Percentiles rank a stretch among this genome's conserved stretches.
phyloP scores from a whole-genome alignment of 441 rosid species.

The Corymbia citriodora region DNA sequence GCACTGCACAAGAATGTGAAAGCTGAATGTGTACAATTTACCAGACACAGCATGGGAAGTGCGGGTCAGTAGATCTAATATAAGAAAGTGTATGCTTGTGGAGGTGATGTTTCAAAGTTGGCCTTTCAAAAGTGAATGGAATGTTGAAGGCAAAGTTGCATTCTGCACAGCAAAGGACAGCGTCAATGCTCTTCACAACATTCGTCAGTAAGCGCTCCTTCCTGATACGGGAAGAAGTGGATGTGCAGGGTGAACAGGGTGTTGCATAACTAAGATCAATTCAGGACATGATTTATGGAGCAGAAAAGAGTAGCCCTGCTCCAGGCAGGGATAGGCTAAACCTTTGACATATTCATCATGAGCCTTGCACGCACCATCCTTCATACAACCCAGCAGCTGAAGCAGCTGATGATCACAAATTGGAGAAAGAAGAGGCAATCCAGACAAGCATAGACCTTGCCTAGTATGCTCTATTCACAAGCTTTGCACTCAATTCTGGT shows the following conservation, averaged over 20 bases:
- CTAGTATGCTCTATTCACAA: background rate
- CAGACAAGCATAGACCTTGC: background rate
- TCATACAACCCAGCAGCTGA: background rate
- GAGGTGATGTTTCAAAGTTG: background rate
- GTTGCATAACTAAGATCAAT: too few species aligned
- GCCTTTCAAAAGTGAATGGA: background rate
- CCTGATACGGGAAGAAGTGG: too few species aligned
- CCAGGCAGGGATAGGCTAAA: background rate
- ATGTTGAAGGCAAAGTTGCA: too few species aligned
- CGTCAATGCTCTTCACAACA: rapidly evolving
- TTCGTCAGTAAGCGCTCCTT: background rate
- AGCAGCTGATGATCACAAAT: background rate
- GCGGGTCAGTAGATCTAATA: background rate
- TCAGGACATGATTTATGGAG: background rate
- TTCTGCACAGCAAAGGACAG: background rate
- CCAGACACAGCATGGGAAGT: background rate
- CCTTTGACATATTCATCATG: background rate
- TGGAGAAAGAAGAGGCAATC: background rate
- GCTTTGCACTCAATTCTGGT: background rate
- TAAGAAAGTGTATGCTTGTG: background rate
- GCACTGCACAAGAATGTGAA: too few species aligned
- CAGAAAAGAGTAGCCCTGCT: background rate
- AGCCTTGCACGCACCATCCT: background rate
- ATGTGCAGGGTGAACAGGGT: too few species aligned
- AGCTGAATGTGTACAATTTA: background rate